A percentile compares a stretch with the other conserved stretches of the same genome.
Conservation (phyloP, 805 yeast genomes). For the Wickerhamiella azyma region DNA sequence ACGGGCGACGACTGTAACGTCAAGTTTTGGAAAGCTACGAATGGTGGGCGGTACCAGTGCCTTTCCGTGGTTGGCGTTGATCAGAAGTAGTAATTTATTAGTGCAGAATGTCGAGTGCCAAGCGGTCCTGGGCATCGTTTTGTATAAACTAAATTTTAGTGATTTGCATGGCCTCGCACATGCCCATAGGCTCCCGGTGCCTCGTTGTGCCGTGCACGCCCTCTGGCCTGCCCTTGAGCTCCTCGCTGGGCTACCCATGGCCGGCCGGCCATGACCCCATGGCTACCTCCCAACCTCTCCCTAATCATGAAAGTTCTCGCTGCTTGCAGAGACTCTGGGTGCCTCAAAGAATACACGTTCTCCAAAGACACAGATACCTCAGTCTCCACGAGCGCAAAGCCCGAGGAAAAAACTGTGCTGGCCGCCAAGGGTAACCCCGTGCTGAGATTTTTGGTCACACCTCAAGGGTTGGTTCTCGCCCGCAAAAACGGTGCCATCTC, state of each 20-base stretch:
- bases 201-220: too few species aligned
- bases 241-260: too few species aligned
- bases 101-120: too few species aligned
- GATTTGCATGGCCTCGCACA: too few species aligned
- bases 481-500: conserved; percentile 20
- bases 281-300: too few species aligned
- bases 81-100: background rate
- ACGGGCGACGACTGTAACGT: conserved; percentile 94
- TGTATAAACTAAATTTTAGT: too few species aligned
- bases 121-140: too few species aligned
- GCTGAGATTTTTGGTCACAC: conserved; percentile 9
- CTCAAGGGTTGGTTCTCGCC: conserved; percentile 16
- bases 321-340: conserved; percentile 40
- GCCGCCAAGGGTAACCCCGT: conserved; percentile 25
- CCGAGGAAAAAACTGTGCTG: conserved; percentile 35
- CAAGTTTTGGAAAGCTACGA: conserved; percentile 81
- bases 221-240: too few species aligned
- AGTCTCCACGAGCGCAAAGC: conserved; percentile 48
- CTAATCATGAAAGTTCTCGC: conserved; percentile 35
- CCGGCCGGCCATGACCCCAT: too few species aligned
- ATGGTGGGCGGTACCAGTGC: conserved; percentile 76
- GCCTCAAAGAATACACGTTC: conserved; percentile 45
- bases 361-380: conserved; percentile 69
- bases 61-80: conserved; percentile 60
- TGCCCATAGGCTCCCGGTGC: too few species aligned